Percentiles rank a stretch among this genome's conserved stretches.
phyloP scores from a whole-genome alignment of 2,329 filamentous ascomycete genomes.

The Trichophyton verrucosum region DNA sequence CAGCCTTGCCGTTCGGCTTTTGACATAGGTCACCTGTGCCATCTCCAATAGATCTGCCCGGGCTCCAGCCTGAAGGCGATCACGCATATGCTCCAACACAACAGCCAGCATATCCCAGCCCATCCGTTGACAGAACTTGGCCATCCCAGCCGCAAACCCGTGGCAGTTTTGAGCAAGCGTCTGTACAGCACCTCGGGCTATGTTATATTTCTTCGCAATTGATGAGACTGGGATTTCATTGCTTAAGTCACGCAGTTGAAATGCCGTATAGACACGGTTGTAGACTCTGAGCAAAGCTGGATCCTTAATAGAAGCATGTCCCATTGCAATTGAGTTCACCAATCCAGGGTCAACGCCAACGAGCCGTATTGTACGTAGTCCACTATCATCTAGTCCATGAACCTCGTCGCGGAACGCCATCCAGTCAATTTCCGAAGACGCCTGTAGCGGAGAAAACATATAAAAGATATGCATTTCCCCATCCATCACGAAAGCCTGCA shows the following conservation, averaged over 20 bases:
- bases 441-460: slow-evolving; percentile 60
- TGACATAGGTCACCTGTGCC: slow-evolving; percentile 60
- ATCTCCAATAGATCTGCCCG: slow-evolving; percentile 58
- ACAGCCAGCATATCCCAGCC: slow-evolving; percentile 61
- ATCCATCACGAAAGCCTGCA: slow-evolving; percentile 65
- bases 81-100: slow-evolving; percentile 62
- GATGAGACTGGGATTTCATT: slow-evolving; percentile 61
- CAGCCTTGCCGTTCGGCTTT: slow-evolving; percentile 60
- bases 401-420: slow-evolving; percentile 59
- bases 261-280: slow-evolving; percentile 59
- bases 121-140: slow-evolving; percentile 69
- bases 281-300: slow-evolving; percentile 52
- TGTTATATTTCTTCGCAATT: slow-evolving; percentile 58
- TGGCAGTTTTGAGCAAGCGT: slow-evolving; percentile 62
- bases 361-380: slow-evolving; percentile 54
- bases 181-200: slow-evolving; percentile 58
- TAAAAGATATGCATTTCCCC: slow-evolving; percentile 71
- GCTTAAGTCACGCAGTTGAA: slow-evolving; percentile 66
- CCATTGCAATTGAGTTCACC: slow-evolving; percentile 57
- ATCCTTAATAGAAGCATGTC: slow-evolving; percentile 49
- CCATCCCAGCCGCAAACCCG: slow-evolving; percentile 65
- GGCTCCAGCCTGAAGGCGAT: slow-evolving; percentile 60
- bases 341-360: slow-evolving; percentile 56
- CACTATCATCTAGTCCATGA: slow-evolving; percentile 58
- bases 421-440: slow-evolving; percentile 51